phyloP scores from a whole-genome alignment of 78 protist genomes.

The Diacronema lutheri region DNA sequence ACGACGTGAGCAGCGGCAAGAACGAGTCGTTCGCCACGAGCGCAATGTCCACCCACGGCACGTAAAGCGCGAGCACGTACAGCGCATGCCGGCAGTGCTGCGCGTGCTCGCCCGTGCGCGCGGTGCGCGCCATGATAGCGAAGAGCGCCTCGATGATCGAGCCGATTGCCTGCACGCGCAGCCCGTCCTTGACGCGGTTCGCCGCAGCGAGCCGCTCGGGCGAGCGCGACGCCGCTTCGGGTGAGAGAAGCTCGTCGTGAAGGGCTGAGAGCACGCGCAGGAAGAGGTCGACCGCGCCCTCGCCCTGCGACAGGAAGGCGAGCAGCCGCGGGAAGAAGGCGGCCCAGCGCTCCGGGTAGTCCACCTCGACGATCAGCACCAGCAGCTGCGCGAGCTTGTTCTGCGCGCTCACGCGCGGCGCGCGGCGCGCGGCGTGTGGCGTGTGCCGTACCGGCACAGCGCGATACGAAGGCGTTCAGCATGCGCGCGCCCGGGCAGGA shows the following conservation, averaged over 20 bases:
- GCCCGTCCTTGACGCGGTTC: slow-evolving; percentile 1
- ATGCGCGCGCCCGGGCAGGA: too few relatives aligned
- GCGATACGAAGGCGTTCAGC: too few relatives aligned
- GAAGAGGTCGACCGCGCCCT: slow-evolving; percentile 3
- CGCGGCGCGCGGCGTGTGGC: too few relatives aligned
- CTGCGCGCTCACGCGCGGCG: too few relatives aligned
- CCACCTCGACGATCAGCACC: not conserved
- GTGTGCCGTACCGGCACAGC: too few relatives aligned
- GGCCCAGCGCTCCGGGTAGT: slow-evolving; percentile 16
- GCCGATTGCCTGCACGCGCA: not conserved
- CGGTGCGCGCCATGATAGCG: not conserved
- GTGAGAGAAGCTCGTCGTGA: slow-evolving; percentile 1
- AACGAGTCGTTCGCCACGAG: not conserved
- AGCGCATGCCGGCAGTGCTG: not conserved
- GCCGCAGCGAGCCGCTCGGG: too few relatives aligned
- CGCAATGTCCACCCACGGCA: not conserved
- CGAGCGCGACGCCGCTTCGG: not conserved
- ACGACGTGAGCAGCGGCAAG: not conserved
- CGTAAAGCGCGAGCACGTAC: not conserved
- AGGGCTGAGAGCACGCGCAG: slow-evolving; percentile 12
- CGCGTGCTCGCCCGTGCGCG: not conserved
- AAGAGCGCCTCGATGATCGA: not conserved
- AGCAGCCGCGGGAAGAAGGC: not conserved
- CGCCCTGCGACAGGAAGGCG: not conserved
- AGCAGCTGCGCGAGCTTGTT: slow-evolving; percentile 27